Evolutionary conservation across 2,329 filamentous ascomycete genomes (phyloP), one percentile per base, ranked within the genome.

Genomic region (Pyrenochaeta sp.): DNA sequence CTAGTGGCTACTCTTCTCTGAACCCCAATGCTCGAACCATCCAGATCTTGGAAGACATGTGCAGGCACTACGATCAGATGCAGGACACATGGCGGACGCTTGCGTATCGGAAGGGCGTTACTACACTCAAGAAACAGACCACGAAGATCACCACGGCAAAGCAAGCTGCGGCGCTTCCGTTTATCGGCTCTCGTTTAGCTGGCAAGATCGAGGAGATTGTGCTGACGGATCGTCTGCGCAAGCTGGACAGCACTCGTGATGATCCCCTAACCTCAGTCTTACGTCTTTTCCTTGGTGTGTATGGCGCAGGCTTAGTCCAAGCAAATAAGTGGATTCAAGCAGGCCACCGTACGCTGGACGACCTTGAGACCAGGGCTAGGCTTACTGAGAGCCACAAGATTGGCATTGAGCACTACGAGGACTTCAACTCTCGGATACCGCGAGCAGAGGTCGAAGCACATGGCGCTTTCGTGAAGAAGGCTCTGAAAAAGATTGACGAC

Each of bases 201-300:
- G 81, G 84, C 21, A 97, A 97, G 73, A 95, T 98, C 58, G 91
- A 95, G 66, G 94, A 97, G 70, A 96, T 97, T 37, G 90, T 87
- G 2, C 81, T 82, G 33, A 97, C 91, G 0, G 84, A 91, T 65
- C 81, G 82, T 21, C 83, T 97, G 0, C 84, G 84, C 36, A 84
- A 89, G 32, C 82, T 97, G 0, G 89, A 96, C 30, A 86, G 88
- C 63, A 85, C 90, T 0, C 83, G 84, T 49, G 75, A 81, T 2
- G 89, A 96, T 41, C 85, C 89, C 0, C 79, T 82, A n/a, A 86
- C 92, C 58, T 76, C 81, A 14, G 76, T 85, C 0, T 77, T 96
- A 1, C 85, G 88, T 51, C 73, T 85, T 0, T 97, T 97, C 67
- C 80, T 91, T 20, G 84, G 87, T 0, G 85, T 97, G 2, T 96